A percentile compares a stretch with the other conserved stretches of the same genome.
Conservation (phyloP, 805 yeast genomes). For the Diddensiella transvaalensis region DNA sequence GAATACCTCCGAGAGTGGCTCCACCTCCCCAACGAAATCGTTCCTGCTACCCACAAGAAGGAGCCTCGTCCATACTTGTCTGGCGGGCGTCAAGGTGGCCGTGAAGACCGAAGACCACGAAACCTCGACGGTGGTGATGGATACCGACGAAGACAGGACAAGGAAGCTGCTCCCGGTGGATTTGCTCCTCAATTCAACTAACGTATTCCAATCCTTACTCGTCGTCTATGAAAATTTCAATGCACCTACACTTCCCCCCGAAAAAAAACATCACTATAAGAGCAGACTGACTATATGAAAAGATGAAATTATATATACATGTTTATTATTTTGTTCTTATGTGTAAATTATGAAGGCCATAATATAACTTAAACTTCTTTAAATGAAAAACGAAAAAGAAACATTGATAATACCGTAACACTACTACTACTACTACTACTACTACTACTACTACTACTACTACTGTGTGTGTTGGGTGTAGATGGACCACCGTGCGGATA, state of each 20-base stretch:
- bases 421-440: too few species aligned
- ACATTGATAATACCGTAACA: too few species aligned
- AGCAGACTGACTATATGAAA: too few species aligned
- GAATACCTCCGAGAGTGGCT: slow-evolving; percentile 97
- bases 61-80: slow-evolving; percentile 76
- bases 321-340: background rate
- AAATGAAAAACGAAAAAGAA: too few species aligned
- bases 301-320: slow-evolving; percentile 3
- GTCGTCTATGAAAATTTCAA: background rate
- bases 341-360: background rate
- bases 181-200: slow-evolving; percentile 37
- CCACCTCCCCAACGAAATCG: slow-evolving; percentile 97
- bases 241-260: slow-evolving; percentile 4
- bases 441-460: too few species aligned
- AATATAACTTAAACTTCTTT: background rate
- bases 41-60: slow-evolving; percentile 97
- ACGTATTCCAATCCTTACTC: background rate
- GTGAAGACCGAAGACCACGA: slow-evolving; percentile 53
- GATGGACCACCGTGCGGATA: too few species aligned
- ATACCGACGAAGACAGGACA: slow-evolving; percentile 63
- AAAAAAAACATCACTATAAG: too few species aligned
- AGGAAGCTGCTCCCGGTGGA: slow-evolving; percentile 34
- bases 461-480: too few species aligned
- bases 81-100: slow-evolving; percentile 33
- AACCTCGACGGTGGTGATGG: slow-evolving; percentile 47